Conservation (phyloP, 495 filamentous ascomycete genomes). For the Tuber aestivum region DNA sequence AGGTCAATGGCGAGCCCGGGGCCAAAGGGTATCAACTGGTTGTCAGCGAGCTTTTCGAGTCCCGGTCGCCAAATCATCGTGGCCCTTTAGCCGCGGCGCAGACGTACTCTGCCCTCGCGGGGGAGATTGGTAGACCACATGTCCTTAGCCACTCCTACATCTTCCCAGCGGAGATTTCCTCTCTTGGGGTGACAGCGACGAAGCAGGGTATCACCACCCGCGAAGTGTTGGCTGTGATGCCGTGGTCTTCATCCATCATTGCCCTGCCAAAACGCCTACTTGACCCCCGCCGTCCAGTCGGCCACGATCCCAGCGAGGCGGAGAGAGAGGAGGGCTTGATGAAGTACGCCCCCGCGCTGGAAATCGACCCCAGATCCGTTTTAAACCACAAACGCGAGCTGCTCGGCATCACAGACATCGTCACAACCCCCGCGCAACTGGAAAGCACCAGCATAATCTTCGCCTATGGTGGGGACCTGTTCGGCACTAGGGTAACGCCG, state of each 20-base stretch:
- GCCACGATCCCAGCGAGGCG: slow-evolving; percentile 68
- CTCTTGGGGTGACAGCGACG: slow-evolving; percentile 79
- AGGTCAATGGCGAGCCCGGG: slow-evolving; percentile 45
- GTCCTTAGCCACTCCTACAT: slow-evolving; percentile 73
- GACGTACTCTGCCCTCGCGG: slow-evolving; percentile 65
- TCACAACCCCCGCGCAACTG: slow-evolving; percentile 68
- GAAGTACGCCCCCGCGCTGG: slow-evolving; percentile 66
- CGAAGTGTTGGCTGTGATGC: slow-evolving; percentile 70
- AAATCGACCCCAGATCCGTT: slow-evolving; percentile 76
- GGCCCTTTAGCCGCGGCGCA: slow-evolving; percentile 61
- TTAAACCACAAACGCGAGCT: slow-evolving; percentile 80
- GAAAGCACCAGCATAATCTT: slow-evolving; percentile 91
- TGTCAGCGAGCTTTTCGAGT: slow-evolving; percentile 86
- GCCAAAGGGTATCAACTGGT: slow-evolving; percentile 82
- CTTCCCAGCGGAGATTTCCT: slow-evolving; percentile 66
- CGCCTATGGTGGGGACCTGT: slow-evolving; percentile 83
- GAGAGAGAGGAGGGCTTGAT: slow-evolving; percentile 81
- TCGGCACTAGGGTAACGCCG: slow-evolving; percentile 75
- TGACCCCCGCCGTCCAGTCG: slow-evolving; percentile 82
- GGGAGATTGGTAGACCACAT: slow-evolving; percentile 53
- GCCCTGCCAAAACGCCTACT: slow-evolving; percentile 71
- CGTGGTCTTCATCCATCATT: slow-evolving; percentile 63
- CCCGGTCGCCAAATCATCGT: slow-evolving; percentile 70
- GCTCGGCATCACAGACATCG: slow-evolving; percentile 63
- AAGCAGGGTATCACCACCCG: slow-evolving; percentile 86